Conservation (phyloP, 179 eudicot species). For the Beta macrorhiza region DNA sequence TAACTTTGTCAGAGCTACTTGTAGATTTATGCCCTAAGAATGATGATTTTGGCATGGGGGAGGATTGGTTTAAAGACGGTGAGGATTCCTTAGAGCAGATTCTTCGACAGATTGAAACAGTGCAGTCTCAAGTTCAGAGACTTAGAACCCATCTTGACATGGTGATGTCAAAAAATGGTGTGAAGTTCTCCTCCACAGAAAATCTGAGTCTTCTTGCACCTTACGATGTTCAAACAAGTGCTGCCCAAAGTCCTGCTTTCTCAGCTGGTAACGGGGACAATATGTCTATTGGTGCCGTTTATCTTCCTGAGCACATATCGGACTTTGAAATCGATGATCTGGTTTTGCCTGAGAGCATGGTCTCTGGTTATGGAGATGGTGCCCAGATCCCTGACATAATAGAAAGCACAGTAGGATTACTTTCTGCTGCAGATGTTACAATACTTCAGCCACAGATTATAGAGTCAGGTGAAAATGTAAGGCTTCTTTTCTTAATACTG, state of each 20-base stretch:
- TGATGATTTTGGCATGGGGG: constrained; percentile 45
- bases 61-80: constrained; percentile 43
- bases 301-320: constrained; percentile 32
- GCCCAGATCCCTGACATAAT: constrained; percentile 77
- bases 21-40: constrained; percentile 40
- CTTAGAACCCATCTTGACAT: constrained; percentile 50
- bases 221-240: constrained; percentile 64
- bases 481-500: constrained; percentile 21
- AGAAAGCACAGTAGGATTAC: constrained; percentile 75
- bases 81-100: constrained; percentile 53
- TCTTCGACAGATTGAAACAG: constrained; percentile 57
- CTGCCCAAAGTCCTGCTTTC: constrained; percentile 68
- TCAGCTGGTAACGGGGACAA: constrained; percentile 72
- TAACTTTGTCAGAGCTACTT: constrained; percentile 13
- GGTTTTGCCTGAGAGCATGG: constrained; percentile 50
- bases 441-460: constrained; percentile 54
- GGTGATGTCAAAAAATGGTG: constrained; percentile 52
- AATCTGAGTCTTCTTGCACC: constrained; percentile 62
- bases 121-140: constrained; percentile 52
- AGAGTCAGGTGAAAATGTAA: constrained; percentile 78
- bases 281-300: constrained; percentile 49
- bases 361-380: constrained; percentile 52
- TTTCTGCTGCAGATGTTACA: constrained; percentile 70
- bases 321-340: constrained; percentile 67
- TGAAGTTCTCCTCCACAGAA: constrained; percentile 69